Evolutionary conservation across 306 rosid genomes (phyloP).

Genomic region (Ochetophila trinervis): DNA sequence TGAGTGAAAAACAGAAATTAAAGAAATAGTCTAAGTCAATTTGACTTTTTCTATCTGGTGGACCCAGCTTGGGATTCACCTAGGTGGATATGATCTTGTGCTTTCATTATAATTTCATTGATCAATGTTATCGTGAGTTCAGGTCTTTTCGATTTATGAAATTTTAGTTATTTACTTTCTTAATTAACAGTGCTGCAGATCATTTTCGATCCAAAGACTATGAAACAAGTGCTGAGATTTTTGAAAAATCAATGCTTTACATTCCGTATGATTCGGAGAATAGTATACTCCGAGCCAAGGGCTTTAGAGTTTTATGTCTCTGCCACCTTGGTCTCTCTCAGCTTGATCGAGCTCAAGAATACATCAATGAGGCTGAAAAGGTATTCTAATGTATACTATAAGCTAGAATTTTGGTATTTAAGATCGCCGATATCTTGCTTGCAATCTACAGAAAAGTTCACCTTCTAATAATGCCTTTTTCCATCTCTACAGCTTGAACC

Average conservation of each 20-base stretch:
- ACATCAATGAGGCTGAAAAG: slow-evolving; percentile 88
- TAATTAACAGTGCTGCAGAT: slow-evolving; percentile 66
- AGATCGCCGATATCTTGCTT: neutral
- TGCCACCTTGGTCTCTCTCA: slow-evolving; percentile 82
- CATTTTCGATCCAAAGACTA: slow-evolving; percentile 80
- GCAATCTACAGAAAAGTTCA: slow-evolving; percentile 7
- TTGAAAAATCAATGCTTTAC: slow-evolving; percentile 93
- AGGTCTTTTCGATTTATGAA: no score
- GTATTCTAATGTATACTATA: slow-evolving; percentile 30
- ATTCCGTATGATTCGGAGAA: slow-evolving; percentile 67
- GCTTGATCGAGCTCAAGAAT: slow-evolving; percentile 88
- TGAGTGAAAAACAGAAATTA: no score
- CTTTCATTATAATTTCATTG: no score
- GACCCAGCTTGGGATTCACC: no score
- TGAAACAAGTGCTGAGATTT: slow-evolving; percentile 77
- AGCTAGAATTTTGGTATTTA: slow-evolving; percentile 18
- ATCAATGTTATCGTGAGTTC: no score
- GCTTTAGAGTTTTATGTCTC: slow-evolving; percentile 86
- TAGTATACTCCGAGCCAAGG: slow-evolving; percentile 74
- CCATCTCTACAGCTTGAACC: slow-evolving; percentile 80
- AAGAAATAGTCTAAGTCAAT: no score
- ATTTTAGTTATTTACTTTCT: slow-evolving; percentile 1
- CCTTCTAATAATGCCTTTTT: slow-evolving; percentile 16
- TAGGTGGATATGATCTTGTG: no score
- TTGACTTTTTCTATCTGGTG: no score